Evolutionary conservation across 2,329 filamentous ascomycete genomes (phyloP).

Genomic region (Coniosporium uncinatum): DNA sequence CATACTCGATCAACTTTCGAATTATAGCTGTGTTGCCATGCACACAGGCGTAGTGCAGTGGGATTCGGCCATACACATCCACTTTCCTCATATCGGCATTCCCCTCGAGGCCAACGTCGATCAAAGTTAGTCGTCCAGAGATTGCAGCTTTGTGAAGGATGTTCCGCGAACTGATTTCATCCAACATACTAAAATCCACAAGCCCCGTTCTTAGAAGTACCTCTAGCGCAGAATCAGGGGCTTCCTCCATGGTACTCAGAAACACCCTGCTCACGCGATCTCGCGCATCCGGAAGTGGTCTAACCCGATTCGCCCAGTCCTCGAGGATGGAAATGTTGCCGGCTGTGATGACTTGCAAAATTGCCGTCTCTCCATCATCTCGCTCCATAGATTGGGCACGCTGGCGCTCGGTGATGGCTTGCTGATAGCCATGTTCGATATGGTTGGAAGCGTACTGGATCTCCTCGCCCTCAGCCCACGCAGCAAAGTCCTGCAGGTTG

Average conservation of each 20-base stretch:
- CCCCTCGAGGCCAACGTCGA: conserved; percentile 68
- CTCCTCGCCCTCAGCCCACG: conserved; percentile 95
- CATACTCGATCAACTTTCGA: conserved; percentile 62
- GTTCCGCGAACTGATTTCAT: conserved; percentile 97
- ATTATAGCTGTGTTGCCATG: conserved; percentile 86
- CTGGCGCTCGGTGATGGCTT: background rate
- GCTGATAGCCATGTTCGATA: conserved; percentile 20
- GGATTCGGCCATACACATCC: conserved; percentile 92
- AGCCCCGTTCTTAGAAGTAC: conserved; percentile 74
- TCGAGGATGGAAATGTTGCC: conserved; percentile 74
- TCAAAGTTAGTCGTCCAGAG: conserved; percentile 76
- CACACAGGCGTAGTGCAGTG: conserved; percentile 94
- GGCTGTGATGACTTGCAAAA: conserved; percentile 80
- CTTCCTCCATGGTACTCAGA: conserved; percentile 83
- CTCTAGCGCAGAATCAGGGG: conserved; percentile 68
- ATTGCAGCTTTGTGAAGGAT: conserved; percentile 97
- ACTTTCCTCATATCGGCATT: conserved; percentile 73
- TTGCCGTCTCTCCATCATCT: conserved; percentile 76
- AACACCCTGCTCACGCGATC: conserved; percentile 89
- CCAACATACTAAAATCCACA: conserved; percentile 88
- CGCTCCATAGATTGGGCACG: conserved; percentile 9
- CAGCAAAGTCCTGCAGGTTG: conserved; percentile 89
- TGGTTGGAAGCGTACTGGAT: conserved; percentile 54
- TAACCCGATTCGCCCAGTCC: conserved; percentile 74
- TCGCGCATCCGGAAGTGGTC: conserved; percentile 51